These are phyloP conservation scores for Cymodocea nodosa DNA, from an alignment of 116 monocot species.

Conservation along the genomic window DNA sequence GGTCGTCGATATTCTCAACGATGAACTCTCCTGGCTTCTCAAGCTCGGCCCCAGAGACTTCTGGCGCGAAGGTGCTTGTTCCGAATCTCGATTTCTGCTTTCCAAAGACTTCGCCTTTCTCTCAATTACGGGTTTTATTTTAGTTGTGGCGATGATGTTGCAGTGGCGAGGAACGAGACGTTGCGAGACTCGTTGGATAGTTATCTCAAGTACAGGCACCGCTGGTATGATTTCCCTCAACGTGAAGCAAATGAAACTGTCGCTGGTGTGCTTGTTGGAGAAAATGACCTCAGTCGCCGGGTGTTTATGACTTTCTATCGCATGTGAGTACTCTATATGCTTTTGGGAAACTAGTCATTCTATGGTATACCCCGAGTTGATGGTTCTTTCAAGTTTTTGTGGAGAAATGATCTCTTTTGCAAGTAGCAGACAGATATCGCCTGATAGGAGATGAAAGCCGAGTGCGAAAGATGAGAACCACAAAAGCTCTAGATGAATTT, in stretches of 20 bases:
- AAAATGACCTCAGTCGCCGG: slow-evolving; percentile 65
- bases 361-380: neutral
- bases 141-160: neutral
- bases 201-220: slow-evolving; percentile 59
- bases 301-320: slow-evolving; percentile 82
- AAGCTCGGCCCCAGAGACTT: slow-evolving; percentile 55
- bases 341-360: neutral
- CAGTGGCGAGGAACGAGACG: slow-evolving; percentile 61
- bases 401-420: no score
- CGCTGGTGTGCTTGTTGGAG: slow-evolving; percentile 81
- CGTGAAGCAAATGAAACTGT: slow-evolving; percentile 43
- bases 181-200: slow-evolving; percentile 76
- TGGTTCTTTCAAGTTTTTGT: neutral
- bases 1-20: slow-evolving; percentile 75
- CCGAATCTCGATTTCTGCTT: neutral
- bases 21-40: slow-evolving; percentile 46
- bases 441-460: no score
- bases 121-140: neutral
- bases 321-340: slow-evolving; percentile 31
- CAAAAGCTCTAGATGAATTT: no score
- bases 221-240: slow-evolving; percentile 93
- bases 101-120: neutral
- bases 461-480: no score
- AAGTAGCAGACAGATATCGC: no score
- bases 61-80: slow-evolving; percentile 60